phyloP scores from a whole-genome alignment of 805 yeast genomes.

The Suhomyces pyralidae region DNA sequence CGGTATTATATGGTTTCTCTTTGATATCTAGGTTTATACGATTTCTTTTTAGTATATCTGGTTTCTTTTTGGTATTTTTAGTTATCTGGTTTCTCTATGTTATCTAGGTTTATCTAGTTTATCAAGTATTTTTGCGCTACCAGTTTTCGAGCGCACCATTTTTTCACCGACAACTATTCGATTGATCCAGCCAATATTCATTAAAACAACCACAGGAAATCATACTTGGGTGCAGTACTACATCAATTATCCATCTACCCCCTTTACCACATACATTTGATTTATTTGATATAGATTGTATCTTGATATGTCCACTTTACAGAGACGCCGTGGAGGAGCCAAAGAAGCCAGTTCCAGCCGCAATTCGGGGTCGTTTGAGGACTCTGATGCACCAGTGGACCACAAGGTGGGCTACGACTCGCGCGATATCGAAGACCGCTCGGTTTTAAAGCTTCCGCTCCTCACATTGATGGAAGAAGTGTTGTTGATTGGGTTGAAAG shows the following conservation, averaged over 20 bases:
- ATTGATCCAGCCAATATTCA: neutral
- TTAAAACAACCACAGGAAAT: neutral
- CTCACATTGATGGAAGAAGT: slow-evolving; percentile 97
- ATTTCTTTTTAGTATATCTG: too few relatives aligned
- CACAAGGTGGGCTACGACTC: slow-evolving; percentile 84
- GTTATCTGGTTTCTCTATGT: too few relatives aligned
- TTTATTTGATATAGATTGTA: too few relatives aligned
- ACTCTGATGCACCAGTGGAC: slow-evolving; percentile 28
- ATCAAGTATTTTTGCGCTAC: neutral
- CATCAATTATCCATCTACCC: too few relatives aligned
- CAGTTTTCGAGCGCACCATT: neutral
- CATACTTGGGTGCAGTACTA: too few relatives aligned
- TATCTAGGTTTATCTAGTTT: too few relatives aligned
- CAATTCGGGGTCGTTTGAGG: slow-evolving; percentile 22
- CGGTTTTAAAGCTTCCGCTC: slow-evolving; percentile 52
- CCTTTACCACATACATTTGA: neutral
- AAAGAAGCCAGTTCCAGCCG: slow-evolving; percentile 18
- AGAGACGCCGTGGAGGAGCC: slow-evolving; percentile 68
- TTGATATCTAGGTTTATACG: too few relatives aligned
- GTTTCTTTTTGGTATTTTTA: too few relatives aligned
- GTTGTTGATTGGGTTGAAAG: slow-evolving; percentile 86
- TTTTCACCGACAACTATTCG: neutral
- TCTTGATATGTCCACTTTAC: slow-evolving; percentile 31
- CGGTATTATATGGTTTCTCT: too few relatives aligned
- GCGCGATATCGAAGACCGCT: slow-evolving; percentile 49